Conservation (phyloP, 495 filamentous ascomycete genomes). For the Endocarpon pusillum region DNA sequence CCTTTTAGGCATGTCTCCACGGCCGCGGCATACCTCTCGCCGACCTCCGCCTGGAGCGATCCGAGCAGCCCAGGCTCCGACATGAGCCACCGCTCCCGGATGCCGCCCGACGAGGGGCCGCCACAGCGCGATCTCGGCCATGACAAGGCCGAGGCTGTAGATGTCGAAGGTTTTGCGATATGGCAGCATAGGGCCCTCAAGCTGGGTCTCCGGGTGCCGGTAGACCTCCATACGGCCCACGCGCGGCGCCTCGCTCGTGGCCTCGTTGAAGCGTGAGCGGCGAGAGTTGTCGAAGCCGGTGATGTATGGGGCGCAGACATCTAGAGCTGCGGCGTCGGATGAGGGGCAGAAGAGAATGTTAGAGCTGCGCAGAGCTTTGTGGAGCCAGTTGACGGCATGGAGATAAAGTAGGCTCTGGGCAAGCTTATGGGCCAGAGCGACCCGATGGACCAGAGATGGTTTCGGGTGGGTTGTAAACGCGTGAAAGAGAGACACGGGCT, state of each 20-base stretch:
- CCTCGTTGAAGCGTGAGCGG: constrained; percentile 19
- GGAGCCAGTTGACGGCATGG: constrained; percentile 39
- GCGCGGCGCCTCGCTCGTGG: constrained; percentile 28
- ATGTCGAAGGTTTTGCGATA: constrained; percentile 34
- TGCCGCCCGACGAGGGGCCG: constrained; percentile 16
- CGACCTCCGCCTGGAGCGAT: constrained; percentile 1
- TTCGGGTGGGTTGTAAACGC: neutral
- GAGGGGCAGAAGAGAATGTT: constrained; percentile 35
- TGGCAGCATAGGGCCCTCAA: constrained; percentile 13
- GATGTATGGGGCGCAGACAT: constrained; percentile 23
- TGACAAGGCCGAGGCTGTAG: constrained; percentile 30
- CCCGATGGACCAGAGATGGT: constrained; percentile 5
- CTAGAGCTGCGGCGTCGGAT: constrained; percentile 14
- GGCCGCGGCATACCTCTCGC: constrained; percentile 2
- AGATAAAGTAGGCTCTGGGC: constrained; percentile 13
- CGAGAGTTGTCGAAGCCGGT: constrained; percentile 38
- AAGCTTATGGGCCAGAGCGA: constrained; percentile 6
- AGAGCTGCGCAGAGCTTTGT: constrained; percentile 36
- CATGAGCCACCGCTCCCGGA: constrained; percentile 1
- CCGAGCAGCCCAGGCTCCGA: neutral
- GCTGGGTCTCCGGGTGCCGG: constrained; percentile 23
- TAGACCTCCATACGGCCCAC: constrained; percentile 25
- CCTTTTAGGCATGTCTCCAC: constrained; percentile 2
- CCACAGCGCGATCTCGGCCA: constrained; percentile 36
- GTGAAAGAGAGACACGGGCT: constrained; percentile 1